Evolutionary conservation across 192 early-diverging fungal genomes (phyloP).

Genomic region (Globomyces pollinis-pini): DNA sequence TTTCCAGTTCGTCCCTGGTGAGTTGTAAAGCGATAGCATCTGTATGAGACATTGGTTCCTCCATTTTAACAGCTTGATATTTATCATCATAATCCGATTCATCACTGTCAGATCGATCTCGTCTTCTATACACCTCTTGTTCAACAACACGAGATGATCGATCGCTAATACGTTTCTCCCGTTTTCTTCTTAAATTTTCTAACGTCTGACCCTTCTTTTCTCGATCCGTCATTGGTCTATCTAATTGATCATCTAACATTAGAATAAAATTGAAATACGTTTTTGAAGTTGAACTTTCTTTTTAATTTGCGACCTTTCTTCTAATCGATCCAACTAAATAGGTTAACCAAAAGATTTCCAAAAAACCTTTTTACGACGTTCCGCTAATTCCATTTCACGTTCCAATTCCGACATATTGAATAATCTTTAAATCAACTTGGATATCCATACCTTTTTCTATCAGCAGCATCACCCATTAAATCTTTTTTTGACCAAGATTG

Average conservation of each 20-base stretch:
- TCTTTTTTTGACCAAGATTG: constrained; percentile 8
- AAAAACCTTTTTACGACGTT: constrained; percentile 14
- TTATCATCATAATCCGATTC: constrained; percentile 11
- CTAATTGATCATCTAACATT: too few species aligned
- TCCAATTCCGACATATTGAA: constrained; percentile 15
- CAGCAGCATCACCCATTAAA: constrained; percentile 17
- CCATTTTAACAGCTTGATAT: background rate
- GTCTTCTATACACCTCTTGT: background rate
- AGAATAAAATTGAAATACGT: too few species aligned
- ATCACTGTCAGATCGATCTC: background rate
- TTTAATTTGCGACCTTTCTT: constrained; percentile 12
- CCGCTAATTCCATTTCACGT: constrained; percentile 15
- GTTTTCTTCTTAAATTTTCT: background rate
- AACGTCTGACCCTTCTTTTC: constrained; percentile 5
- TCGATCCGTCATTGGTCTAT: background rate
- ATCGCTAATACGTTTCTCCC: background rate
- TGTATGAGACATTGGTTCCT: constrained; percentile 35
- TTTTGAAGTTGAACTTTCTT: constrained; percentile 7
- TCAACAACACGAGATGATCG: background rate
- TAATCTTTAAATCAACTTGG: constrained; percentile 9
- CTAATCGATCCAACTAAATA: constrained; percentile 7
- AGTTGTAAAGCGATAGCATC: constrained; percentile 56
- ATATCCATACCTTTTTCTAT: constrained; percentile 6
- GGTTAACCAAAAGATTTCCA: too few species aligned
- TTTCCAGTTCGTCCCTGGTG: constrained; percentile 56